phyloP scores from a whole-genome alignment of 331 rosid genomes.

The Rosa hybrid region DNA sequence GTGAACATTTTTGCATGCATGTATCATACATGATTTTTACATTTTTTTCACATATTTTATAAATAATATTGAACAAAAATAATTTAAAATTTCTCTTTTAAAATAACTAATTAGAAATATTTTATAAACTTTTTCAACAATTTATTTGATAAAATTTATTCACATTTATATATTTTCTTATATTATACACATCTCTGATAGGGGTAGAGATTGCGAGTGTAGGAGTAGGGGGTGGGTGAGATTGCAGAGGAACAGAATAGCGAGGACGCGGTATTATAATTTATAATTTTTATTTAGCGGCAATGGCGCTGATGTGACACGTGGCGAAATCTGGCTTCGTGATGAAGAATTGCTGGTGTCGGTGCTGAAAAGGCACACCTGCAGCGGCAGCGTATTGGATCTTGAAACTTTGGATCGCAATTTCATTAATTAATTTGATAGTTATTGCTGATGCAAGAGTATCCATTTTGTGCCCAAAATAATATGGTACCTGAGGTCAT shows the following conservation, averaged over 20 bases:
- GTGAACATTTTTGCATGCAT: too few species aligned
- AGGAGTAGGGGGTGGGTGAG: not conserved
- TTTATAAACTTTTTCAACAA: too few species aligned
- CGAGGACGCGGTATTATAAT: slow-evolving; percentile 31
- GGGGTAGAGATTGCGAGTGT: not conserved
- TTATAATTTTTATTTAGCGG: not conserved
- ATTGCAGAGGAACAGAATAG: slow-evolving; percentile 14
- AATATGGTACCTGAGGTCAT: not conserved
- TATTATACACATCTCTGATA: not conserved
- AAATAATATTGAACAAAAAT: too few species aligned
- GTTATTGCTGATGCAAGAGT: not conserved
- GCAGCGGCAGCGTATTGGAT: slow-evolving; percentile 22
- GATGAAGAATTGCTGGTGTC: slow-evolving; percentile 36
- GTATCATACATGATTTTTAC: too few species aligned
- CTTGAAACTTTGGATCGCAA: not conserved
- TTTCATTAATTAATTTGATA: not conserved
- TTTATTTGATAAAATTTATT: too few species aligned
- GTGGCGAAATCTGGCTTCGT: slow-evolving; percentile 19
- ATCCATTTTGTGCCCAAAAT: not conserved
- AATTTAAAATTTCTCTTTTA: too few species aligned
- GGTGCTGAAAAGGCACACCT: slow-evolving; percentile 27
- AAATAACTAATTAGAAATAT: too few species aligned
- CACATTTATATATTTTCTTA: too few species aligned
- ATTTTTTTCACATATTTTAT: too few species aligned
- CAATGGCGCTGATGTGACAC: slow-evolving; percentile 2